phyloP scores from a whole-genome alignment of 163 green algal genomes.

The Scenedesmus sp. region DNA sequence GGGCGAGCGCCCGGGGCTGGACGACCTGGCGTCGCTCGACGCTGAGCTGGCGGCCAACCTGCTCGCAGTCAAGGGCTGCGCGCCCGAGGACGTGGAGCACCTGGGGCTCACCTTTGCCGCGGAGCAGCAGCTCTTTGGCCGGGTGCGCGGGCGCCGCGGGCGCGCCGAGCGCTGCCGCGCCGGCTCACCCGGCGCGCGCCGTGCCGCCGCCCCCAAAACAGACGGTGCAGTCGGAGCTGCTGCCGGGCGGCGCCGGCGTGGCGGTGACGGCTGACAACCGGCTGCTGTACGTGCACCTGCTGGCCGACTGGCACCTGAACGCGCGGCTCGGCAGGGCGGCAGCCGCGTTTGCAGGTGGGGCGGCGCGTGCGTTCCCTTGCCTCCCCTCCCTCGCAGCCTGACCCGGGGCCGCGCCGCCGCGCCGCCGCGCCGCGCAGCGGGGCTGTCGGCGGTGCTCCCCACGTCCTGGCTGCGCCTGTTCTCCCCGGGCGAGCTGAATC shows the following conservation, averaged over 20 bases:
- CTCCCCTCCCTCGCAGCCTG: too few species aligned
- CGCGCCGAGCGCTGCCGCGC: neutral
- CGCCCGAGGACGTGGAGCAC: conserved; percentile 73
- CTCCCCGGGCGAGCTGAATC: conserved; percentile 84
- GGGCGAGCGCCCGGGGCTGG: conserved; percentile 44
- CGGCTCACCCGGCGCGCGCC: neutral
- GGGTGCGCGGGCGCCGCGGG: conserved; percentile 5
- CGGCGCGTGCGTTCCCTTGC: too few species aligned
- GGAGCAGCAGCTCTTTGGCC: conserved; percentile 57
- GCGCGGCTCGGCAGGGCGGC: conserved; percentile 65
- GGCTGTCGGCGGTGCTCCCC: conserved; percentile 64
- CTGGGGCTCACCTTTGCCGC: conserved; percentile 87
- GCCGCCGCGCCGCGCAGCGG: conserved; percentile 46
- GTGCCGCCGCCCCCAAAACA: neutral
- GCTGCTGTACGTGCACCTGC: conserved; percentile 79
- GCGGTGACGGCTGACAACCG: conserved; percentile 84
- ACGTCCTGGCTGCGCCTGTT: conserved; percentile 71
- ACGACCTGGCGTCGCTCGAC: conserved; percentile 87
- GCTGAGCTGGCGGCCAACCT: conserved; percentile 79
- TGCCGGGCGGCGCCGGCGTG: conserved; percentile 66
- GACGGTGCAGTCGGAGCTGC: conserved; percentile 66
- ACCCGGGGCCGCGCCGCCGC: too few species aligned
- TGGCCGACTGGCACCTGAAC: conserved; percentile 91
- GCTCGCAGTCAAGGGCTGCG: conserved; percentile 72
- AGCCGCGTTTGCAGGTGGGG: conserved; percentile 67